A percentile compares a stretch with the other conserved stretches of the same genome.
phyloP scores from a whole-genome alignment of 78 protist species.

The Isochrysis galbana region DNA sequence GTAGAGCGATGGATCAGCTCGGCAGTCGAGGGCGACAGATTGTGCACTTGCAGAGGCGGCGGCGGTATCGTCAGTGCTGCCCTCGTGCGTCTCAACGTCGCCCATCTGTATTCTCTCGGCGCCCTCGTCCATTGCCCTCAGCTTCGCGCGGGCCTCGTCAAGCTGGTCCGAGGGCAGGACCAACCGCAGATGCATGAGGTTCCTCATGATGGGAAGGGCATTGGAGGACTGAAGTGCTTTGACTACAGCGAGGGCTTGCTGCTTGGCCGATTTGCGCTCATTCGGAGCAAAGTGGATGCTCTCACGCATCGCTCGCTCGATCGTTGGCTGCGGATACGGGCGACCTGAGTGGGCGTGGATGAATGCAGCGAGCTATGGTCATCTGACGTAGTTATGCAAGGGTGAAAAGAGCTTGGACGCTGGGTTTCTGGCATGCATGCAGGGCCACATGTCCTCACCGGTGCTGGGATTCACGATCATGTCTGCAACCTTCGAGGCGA shows the following conservation, averaged over 20 bases:
- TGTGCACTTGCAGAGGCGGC: no score
- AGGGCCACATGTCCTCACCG: no score
- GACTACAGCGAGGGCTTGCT: slow-evolving; percentile 78
- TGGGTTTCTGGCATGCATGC: no score
- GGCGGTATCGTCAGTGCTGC: background rate
- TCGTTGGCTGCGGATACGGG: background rate
- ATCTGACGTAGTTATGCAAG: no score
- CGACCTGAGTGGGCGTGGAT: background rate
- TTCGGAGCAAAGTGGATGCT: slow-evolving; percentile 76
- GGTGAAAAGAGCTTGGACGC: no score
- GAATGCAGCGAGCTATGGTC: background rate
- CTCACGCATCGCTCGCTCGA: no score
- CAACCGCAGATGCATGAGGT: slow-evolving; percentile 71
- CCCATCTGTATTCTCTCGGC: no score
- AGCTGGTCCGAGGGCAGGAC: background rate
- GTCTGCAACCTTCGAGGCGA: no score
- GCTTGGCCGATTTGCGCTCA: slow-evolving; percentile 66
- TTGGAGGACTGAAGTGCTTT: slow-evolving; percentile 22
- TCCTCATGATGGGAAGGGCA: slow-evolving; percentile 65
- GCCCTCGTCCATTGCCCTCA: no score
- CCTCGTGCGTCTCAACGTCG: no score
- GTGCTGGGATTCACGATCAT: no score
- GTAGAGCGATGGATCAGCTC: background rate
- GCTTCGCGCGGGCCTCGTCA: background rate
- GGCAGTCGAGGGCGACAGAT: background rate